A percentile compares a stretch with the other conserved stretches of the same genome.
Conservation (phyloP, 768 basidiomycete species). For the Filobasidium wieringae region DNA sequence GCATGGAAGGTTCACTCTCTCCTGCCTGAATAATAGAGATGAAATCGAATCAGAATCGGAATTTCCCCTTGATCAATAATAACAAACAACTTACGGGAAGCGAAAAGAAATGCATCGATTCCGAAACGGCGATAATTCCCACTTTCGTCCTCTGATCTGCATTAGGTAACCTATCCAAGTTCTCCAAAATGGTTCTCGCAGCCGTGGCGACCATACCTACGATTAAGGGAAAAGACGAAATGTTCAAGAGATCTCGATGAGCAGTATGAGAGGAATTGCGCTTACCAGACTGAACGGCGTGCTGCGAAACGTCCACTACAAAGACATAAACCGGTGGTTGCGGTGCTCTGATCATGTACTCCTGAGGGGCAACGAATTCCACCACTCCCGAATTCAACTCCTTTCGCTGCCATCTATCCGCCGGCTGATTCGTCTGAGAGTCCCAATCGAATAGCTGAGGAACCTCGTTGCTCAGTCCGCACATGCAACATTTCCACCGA, state of each 20-base stretch:
- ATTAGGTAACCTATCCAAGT: slow-evolving; percentile 86
- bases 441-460: slow-evolving; percentile 99
- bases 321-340: slow-evolving; percentile 96
- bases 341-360: slow-evolving; percentile 96
- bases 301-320: slow-evolving; percentile 89
- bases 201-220: slow-evolving; percentile 96
- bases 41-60: not conserved
- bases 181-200: slow-evolving; percentile 89
- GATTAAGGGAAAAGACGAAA: not conserved
- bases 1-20: slow-evolving; percentile 68
- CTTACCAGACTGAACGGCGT: slow-evolving; percentile 76
- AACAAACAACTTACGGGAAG: slow-evolving; percentile 51
- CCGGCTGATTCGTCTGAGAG: slow-evolving; percentile 79
- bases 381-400: slow-evolving; percentile 91
- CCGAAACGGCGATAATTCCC: slow-evolving; percentile 81
- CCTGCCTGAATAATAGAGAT: slow-evolving; percentile 26
- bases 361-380: slow-evolving; percentile 93
- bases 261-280: not conserved
- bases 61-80: not conserved
- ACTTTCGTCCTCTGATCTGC: slow-evolving; percentile 86
- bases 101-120: slow-evolving; percentile 91
- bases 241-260: not conserved
- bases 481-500: slow-evolving; percentile 99
- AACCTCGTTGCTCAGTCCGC: slow-evolving; percentile 93
- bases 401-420: slow-evolving; percentile 84